phyloP scores from a whole-genome alignment of 2,329 filamentous ascomycete species.

The Elsinoe ampelina region DNA sequence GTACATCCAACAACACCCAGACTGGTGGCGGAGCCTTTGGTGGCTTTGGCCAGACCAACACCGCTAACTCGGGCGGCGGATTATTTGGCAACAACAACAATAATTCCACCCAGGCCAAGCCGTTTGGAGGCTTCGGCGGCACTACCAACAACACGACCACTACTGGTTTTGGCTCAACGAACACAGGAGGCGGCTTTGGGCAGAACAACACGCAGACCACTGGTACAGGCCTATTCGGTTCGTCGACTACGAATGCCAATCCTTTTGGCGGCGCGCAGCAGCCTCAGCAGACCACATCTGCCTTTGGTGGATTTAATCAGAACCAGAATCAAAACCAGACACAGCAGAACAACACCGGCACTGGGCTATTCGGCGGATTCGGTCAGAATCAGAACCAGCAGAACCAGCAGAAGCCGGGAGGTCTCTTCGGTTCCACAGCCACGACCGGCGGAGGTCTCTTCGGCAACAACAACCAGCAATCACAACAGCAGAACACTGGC shows the following conservation, averaged over 20 bases:
- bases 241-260: conserved; percentile 21
- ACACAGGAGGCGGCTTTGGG: conserved; percentile 20
- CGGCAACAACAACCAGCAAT: conserved; percentile 24
- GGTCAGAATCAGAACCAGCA: conserved; percentile 20
- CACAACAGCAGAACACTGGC: conserved; percentile 32
- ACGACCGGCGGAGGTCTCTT: conserved; percentile 33
- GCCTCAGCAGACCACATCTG: conserved; percentile 21
- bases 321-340: conserved; percentile 18
- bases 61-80: conserved; percentile 11
- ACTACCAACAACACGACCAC: conserved; percentile 28
- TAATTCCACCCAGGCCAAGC: conserved; percentile 17
- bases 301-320: conserved; percentile 19
- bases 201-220: conserved; percentile 30
- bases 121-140: conserved; percentile 17
- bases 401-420: conserved; percentile 40
- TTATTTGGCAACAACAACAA: conserved; percentile 16
- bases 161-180: conserved; percentile 19
- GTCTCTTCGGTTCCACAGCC: conserved; percentile 22
- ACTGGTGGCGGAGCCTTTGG: conserved; percentile 16
- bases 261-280: conserved; percentile 24
- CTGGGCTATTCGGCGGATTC: conserved; percentile 16
- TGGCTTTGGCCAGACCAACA: conserved; percentile 25
- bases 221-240: conserved; percentile 21
- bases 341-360: conserved; percentile 17
- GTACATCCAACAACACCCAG: conserved; percentile 30